These are phyloP conservation scores for Lippia alba DNA, from an alignment of 305 asterid genomes.

Conservation along the genomic window DNA sequence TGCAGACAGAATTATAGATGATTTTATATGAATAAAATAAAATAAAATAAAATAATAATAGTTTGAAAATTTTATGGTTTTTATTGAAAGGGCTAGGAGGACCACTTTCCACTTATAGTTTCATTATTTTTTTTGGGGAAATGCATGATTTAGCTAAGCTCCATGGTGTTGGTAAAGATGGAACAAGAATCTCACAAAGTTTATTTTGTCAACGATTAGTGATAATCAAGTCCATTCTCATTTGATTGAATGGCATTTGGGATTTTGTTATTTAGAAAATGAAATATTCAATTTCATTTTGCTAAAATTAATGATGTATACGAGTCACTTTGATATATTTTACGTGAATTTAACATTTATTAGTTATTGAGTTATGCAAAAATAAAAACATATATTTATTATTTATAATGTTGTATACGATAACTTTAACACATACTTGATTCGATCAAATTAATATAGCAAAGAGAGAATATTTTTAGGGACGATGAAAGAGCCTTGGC, in stretches of 20 bases:
- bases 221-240: not conserved
- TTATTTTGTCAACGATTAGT: not conserved
- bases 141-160: not conserved
- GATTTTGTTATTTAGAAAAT: too few species aligned
- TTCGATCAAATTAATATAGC: too few species aligned
- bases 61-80: constrained; percentile 22
- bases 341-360: too few species aligned
- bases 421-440: too few species aligned
- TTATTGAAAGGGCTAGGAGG: constrained; percentile 1
- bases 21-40: not conserved
- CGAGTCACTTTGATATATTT: too few species aligned
- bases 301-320: too few species aligned
- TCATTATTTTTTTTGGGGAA: not conserved
- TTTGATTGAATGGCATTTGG: not conserved
- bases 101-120: constrained; percentile 20
- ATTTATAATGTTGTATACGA: too few species aligned
- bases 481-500: too few species aligned
- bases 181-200: not conserved
- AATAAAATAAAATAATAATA: not conserved
- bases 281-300: too few species aligned
- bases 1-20: not conserved
- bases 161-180: constrained; percentile 8
- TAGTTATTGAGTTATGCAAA: too few species aligned
- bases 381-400: too few species aligned
- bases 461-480: too few species aligned